Evolutionary conservation across 768 basidiomycete genomes (phyloP).

Genomic region (Kwoniella bestiolae): DNA sequence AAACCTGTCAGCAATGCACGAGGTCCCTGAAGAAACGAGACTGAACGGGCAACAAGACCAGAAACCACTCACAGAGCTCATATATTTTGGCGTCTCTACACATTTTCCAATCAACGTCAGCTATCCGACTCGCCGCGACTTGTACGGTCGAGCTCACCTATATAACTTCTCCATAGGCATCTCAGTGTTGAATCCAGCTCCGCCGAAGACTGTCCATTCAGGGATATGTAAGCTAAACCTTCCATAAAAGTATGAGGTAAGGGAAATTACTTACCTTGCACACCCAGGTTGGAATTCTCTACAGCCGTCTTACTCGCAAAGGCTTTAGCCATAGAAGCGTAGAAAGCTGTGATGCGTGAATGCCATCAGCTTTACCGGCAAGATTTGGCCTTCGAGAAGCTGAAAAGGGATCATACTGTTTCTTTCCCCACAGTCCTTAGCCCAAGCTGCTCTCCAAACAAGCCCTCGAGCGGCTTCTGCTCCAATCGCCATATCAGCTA

Average conservation of each 20-base stretch:
- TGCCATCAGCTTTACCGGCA: too few species aligned
- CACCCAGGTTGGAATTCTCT: constrained; percentile 58
- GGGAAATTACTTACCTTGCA: constrained; percentile 54
- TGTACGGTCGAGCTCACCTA: constrained; percentile 13
- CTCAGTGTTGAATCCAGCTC: constrained; percentile 57
- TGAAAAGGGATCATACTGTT: constrained; percentile 49
- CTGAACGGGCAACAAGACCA: neutral
- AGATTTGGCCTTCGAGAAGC: neutral
- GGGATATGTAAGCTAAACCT: too few species aligned
- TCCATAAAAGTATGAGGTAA: neutral
- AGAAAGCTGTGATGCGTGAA: constrained; percentile 48
- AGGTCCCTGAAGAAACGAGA: neutral
- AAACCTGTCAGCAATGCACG: neutral
- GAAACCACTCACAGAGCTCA: constrained; percentile 54
- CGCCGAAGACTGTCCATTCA: constrained; percentile 52
- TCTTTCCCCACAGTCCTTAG: constrained; percentile 56
- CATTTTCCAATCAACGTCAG: neutral
- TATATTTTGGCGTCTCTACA: constrained; percentile 57
- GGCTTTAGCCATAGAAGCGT: constrained; percentile 59
- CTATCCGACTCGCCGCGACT: neutral
- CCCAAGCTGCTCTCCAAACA: constrained; percentile 57
- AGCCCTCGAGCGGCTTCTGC: constrained; percentile 54
- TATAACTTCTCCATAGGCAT: constrained; percentile 59
- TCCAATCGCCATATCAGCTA: constrained; percentile 60
- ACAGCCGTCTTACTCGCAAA: constrained; percentile 57